Evolutionary conservation across 139 green algal genomes (phyloP).

Genomic region (Closterium sp.): DNA sequence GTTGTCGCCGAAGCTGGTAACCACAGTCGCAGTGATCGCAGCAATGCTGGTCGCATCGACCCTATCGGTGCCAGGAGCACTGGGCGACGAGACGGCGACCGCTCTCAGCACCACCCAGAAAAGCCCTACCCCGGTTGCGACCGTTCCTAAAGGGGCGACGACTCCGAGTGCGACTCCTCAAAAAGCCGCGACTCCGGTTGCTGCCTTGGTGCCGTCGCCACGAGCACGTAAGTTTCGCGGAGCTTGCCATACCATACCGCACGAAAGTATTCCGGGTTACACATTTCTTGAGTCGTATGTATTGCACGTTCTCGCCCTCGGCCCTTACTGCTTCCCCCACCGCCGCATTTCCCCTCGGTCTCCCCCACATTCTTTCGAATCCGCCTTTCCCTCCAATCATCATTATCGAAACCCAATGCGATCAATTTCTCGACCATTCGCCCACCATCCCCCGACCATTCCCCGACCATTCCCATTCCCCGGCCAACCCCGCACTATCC

Average conservation of each 20-base stretch:
- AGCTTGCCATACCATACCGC: no score
- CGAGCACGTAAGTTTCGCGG: not conserved
- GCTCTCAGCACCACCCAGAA: not conserved
- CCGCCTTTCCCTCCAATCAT: not conserved
- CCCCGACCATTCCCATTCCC: no score
- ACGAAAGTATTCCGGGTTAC: no score
- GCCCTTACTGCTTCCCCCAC: no score
- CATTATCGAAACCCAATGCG: no score
- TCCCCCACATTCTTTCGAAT: not conserved
- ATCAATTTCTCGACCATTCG: no score
- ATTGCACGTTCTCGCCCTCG: no score
- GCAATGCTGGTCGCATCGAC: not conserved
- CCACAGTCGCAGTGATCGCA: not conserved
- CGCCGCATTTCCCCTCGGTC: not conserved
- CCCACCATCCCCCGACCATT: no score
- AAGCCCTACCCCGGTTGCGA: not conserved
- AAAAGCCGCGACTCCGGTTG: not conserved
- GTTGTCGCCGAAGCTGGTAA: not conserved
- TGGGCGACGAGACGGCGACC: not conserved
- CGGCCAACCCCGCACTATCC: no score
- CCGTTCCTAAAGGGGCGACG: not conserved
- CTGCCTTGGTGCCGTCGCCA: not conserved
- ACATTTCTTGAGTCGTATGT: no score
- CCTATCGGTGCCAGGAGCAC: not conserved
- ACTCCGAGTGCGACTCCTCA: no score